These are phyloP conservation scores for Endoconidiophora laricicola DNA, from an alignment of 2,329 filamentous ascomycete genomes.

Conservation along the genomic window DNA sequence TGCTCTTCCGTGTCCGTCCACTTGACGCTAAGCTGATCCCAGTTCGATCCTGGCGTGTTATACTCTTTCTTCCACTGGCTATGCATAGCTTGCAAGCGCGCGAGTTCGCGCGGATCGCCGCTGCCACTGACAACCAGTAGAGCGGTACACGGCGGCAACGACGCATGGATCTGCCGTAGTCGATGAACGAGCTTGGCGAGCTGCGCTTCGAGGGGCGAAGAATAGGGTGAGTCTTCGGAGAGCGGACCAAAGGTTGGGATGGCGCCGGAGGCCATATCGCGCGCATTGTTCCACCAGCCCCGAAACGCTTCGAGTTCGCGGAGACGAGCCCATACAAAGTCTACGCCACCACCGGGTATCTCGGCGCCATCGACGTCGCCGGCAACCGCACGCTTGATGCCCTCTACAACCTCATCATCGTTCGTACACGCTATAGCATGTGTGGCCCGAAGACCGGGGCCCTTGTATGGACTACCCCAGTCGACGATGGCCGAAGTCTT, in stretches of 20 bases:
- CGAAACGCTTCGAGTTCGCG: slow-evolving; percentile 47
- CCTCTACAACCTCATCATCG: slow-evolving; percentile 40
- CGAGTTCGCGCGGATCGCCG: slow-evolving; percentile 52
- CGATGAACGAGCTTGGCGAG: slow-evolving; percentile 30
- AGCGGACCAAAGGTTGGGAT: slow-evolving; percentile 11
- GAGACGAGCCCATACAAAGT: slow-evolving; percentile 51
- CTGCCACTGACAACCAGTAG: slow-evolving; percentile 50
- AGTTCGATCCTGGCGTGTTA: slow-evolving; percentile 44
- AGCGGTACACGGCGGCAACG: slow-evolving; percentile 46
- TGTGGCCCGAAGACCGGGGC: slow-evolving; percentile 38
- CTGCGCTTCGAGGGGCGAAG: slow-evolving; percentile 26
- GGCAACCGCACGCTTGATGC: slow-evolving; percentile 39
- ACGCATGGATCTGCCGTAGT: slow-evolving; percentile 37
- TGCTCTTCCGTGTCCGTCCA: slow-evolving; percentile 54
- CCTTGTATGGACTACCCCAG: slow-evolving; percentile 62
- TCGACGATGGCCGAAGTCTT: slow-evolving; percentile 66
- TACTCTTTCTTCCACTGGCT: slow-evolving; percentile 46
- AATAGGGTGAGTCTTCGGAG: slow-evolving; percentile 13
- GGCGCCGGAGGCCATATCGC: slow-evolving; percentile 20
- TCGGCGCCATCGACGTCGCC: slow-evolving; percentile 41
- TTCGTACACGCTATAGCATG: slow-evolving; percentile 39
- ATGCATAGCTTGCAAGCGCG: slow-evolving; percentile 42
- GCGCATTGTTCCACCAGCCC: slow-evolving; percentile 51
- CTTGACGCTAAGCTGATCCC: slow-evolving; percentile 48
- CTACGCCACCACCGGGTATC: slow-evolving; percentile 42